These are phyloP conservation scores for Coemansia sp. DNA, from an alignment of 371 early-diverging fungal species.

Conservation along the genomic window DNA sequence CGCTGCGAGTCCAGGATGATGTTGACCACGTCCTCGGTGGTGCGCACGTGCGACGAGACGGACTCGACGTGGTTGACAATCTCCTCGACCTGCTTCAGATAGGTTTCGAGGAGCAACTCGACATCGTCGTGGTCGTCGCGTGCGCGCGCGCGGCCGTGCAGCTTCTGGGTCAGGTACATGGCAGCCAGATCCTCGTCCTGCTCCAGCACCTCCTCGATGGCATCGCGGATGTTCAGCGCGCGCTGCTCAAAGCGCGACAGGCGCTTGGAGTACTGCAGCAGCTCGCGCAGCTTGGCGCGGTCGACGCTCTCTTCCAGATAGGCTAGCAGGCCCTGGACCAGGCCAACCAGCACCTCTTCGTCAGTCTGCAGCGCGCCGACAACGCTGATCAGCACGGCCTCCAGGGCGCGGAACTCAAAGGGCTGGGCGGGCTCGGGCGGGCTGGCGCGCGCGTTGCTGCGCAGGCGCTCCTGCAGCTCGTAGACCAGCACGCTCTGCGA, in stretches of 20 bases:
- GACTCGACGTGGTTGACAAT: constrained; percentile 68
- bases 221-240: constrained; percentile 71
- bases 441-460: constrained; percentile 36
- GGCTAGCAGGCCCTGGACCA: constrained; percentile 64
- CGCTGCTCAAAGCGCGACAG: constrained; percentile 74
- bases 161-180: constrained; percentile 85
- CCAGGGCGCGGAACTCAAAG: constrained; percentile 62
- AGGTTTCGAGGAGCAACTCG: constrained; percentile 85
- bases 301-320: constrained; percentile 76
- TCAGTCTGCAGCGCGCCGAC: constrained; percentile 70
- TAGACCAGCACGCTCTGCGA: constrained; percentile 75
- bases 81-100: constrained; percentile 83
- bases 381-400: constrained; percentile 77
- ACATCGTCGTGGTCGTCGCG: constrained; percentile 78
- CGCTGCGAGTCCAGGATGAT: constrained; percentile 82
- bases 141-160: constrained; percentile 56
- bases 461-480: constrained; percentile 75
- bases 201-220: constrained; percentile 76
- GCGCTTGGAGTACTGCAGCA: constrained; percentile 74
- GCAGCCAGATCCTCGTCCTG: constrained; percentile 87
- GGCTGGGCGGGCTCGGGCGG: constrained; percentile 24
- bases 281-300: constrained; percentile 68
- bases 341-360: constrained; percentile 63
- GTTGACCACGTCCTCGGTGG: constrained; percentile 85
- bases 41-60: constrained; percentile 70